These are phyloP conservation scores for Hysterium pulicare DNA, from an alignment of 2,329 filamentous ascomycete genomes.

Conservation along the genomic window DNA sequence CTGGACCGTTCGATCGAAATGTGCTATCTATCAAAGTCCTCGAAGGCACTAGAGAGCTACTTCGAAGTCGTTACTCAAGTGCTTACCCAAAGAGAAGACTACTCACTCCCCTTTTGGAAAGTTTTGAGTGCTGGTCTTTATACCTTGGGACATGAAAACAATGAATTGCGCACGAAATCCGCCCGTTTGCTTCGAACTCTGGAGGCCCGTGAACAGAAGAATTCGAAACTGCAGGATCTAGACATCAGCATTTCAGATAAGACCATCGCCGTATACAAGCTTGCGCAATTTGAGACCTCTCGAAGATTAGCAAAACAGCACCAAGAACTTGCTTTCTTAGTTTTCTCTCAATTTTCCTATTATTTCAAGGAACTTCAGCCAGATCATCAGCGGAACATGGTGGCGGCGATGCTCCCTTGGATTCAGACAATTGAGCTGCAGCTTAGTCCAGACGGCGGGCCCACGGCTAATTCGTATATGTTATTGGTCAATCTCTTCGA, in stretches of 20 bases:
- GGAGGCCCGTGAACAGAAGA: slow-evolving; percentile 78
- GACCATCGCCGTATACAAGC: slow-evolving; percentile 95
- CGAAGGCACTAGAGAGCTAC: slow-evolving; percentile 89
- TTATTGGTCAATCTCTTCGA: slow-evolving; percentile 91
- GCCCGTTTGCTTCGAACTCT: slow-evolving; percentile 74
- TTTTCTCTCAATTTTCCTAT: slow-evolving; percentile 92
- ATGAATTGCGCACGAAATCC: slow-evolving; percentile 84
- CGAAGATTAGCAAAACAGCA: slow-evolving; percentile 86
- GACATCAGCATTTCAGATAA: slow-evolving; percentile 99
- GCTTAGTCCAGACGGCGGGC: slow-evolving; percentile 85
- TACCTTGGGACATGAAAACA: slow-evolving; percentile 87
- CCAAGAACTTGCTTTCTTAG: slow-evolving; percentile 81
- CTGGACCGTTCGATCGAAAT: slow-evolving; percentile 86
- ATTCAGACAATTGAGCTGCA: slow-evolving; percentile 91
- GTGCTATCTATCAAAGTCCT: slow-evolving; percentile 78
- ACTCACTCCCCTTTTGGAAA: slow-evolving; percentile 85
- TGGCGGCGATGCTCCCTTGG: slow-evolving; percentile 93
- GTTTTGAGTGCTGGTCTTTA: slow-evolving; percentile 84
- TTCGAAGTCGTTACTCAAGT: slow-evolving; percentile 90
- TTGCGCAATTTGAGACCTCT: slow-evolving; percentile 95
- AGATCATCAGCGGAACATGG: slow-evolving; percentile 84
- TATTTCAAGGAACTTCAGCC: slow-evolving; percentile 87
- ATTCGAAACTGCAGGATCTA: slow-evolving; percentile 91
- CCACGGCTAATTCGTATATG: slow-evolving; percentile 89
- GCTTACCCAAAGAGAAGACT: slow-evolving; percentile 76